A percentile compares a stretch with the other conserved stretches of the same genome.
Conservation (phyloP, 176 grass and related monocot species). For the Aegilops tauschii region DNA sequence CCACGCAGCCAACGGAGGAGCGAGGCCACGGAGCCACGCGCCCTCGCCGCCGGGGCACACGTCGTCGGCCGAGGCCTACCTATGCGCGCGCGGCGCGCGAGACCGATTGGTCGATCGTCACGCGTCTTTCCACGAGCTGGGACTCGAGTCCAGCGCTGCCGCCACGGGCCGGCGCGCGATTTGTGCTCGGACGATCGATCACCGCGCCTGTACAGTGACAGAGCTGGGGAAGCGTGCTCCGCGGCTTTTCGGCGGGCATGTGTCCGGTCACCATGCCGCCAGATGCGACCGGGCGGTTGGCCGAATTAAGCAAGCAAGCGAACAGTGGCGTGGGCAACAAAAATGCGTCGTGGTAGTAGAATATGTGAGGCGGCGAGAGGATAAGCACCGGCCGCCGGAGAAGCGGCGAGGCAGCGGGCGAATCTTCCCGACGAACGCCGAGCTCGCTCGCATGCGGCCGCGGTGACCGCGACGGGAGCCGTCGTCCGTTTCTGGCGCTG, state of each 20-base stretch:
- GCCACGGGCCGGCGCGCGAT: background rate
- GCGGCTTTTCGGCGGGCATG: background rate
- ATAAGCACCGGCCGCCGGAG: background rate
- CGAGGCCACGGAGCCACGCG: too few relatives aligned
- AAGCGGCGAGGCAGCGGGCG: background rate
- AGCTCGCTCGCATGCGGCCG: background rate
- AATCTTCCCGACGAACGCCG: conserved; percentile 1
- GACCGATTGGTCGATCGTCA: too few relatives aligned
- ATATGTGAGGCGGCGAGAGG: background rate
- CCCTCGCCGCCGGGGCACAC: too few relatives aligned
- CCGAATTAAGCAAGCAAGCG: background rate
- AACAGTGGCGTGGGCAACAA: background rate
- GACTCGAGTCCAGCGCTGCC: too few relatives aligned
- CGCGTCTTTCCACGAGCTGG: too few relatives aligned
- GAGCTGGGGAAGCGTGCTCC: background rate
- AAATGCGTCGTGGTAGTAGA: background rate
- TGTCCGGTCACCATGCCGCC: background rate
- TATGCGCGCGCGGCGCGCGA: too few relatives aligned
- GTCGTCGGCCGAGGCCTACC: too few relatives aligned
- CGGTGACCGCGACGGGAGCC: background rate
- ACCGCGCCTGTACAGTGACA: background rate
- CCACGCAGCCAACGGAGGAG: background rate
- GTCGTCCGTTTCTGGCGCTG: background rate
- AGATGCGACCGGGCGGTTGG: background rate
- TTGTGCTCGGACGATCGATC: background rate